Evolutionary conservation across 2,329 filamentous ascomycete species (phyloP), one percentile per base, ranked within the genome.

Genomic region (Apiospora sp.): DNA sequence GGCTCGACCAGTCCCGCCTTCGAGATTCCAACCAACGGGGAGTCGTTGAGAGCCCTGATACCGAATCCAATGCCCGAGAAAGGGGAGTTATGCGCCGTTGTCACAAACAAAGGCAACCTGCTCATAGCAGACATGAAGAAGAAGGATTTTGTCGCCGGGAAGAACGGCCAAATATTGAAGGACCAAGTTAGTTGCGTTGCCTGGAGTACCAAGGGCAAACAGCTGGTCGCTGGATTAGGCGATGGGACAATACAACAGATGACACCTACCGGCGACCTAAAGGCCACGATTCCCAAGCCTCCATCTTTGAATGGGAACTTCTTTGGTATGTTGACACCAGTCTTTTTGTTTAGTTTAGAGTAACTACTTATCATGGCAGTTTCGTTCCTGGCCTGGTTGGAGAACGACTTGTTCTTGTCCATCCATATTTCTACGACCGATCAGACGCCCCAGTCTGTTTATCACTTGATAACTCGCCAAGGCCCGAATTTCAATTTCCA

Each of bases 131-230:
- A 98, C 81, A 82, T 99, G 73, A 92, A 92, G 78, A 88, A 92
- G 49, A 87, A 88, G 68, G 86, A 84, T 54, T 87, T 94, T 64
- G 80, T 88, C 12, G 84, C 85, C 46, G 89, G 89, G 1, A 78
- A 86, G 27, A 90, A 90, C 75, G 94, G 93, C 46, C 88, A 84
- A 75, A 85, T 78, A 0, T 85, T 97, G 75, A 94, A 92, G 78
- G 86, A 89, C 41, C 92, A 93, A 68, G 95, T 97, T 41, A 95
- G 92, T 80, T 96, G 93, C 78, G 89, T 94, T 7, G 92, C 93
- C 72, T 99, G 97, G 96, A 99, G 96, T 81, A 92, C 91, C 74
- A 94, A 92, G 80, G 96, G 96, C 67, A 99, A 98, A 81, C 96
- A 98, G 80, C 86, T 99, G 61, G 92, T 97, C 64, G 95, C 94